phyloP scores from a whole-genome alignment of 2,329 filamentous ascomycete species.

The Tolypocladium ovalisporum region DNA sequence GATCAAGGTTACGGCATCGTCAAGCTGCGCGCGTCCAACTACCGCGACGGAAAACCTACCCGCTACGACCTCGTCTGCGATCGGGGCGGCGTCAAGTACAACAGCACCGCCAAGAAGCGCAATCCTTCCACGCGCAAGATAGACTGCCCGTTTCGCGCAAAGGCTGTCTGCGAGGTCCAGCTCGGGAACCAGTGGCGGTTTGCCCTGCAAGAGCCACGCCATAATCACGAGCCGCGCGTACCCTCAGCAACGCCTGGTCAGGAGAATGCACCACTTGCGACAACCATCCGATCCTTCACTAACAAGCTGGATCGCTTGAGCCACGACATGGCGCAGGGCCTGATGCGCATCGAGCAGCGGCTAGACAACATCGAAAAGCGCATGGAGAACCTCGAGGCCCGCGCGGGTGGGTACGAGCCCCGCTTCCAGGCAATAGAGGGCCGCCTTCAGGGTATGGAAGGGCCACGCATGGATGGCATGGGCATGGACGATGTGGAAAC shows the following conservation, averaged over 20 bases:
- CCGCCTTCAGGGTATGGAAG: slow-evolving; percentile 30
- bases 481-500: slow-evolving; percentile 35
- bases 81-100: slow-evolving; percentile 53
- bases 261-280: slow-evolving; percentile 46
- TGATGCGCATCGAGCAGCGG: slow-evolving; percentile 37
- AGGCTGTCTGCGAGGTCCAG: slow-evolving; percentile 53
- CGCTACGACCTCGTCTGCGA: slow-evolving; percentile 54
- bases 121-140: slow-evolving; percentile 54
- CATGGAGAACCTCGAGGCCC: slow-evolving; percentile 41
- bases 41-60: slow-evolving; percentile 51
- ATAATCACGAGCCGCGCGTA: slow-evolving; percentile 50
- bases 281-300: slow-evolving; percentile 44
- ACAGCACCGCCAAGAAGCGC: slow-evolving; percentile 53
- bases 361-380: slow-evolving; percentile 43
- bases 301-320: slow-evolving; percentile 49
- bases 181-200: slow-evolving; percentile 55
- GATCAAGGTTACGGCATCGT: slow-evolving; percentile 53
- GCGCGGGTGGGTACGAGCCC: slow-evolving; percentile 29
- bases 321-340: slow-evolving; percentile 43
- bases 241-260: slow-evolving; percentile 42
- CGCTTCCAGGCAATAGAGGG: slow-evolving; percentile 33
- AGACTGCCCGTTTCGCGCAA: slow-evolving; percentile 52
- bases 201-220: slow-evolving; percentile 45
- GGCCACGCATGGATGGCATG: slow-evolving; percentile 29
- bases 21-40: slow-evolving; percentile 52